phyloP scores from a whole-genome alignment of 2,329 filamentous ascomycete species.

The Drechslerella coelobrocha region DNA sequence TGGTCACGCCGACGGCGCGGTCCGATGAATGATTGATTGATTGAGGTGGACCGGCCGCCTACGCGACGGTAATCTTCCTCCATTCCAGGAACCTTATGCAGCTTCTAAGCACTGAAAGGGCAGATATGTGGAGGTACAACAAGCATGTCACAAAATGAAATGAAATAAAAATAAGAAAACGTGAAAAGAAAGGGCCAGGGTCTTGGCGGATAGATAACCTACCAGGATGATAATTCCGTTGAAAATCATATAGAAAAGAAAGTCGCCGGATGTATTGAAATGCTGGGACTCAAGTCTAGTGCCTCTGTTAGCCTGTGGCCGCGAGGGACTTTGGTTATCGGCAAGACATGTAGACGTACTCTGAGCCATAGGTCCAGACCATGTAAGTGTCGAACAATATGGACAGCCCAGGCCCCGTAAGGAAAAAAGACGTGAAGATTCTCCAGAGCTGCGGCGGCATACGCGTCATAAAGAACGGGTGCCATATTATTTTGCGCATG shows the following conservation, averaged over 20 bases:
- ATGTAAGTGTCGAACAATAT: slow-evolving; percentile 41
- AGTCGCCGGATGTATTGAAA: slow-evolving; percentile 39
- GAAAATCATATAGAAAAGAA: slow-evolving; percentile 41
- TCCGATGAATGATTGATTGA: slow-evolving; percentile 47
- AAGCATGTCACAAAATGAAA: background rate
- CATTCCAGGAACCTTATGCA: slow-evolving; percentile 52
- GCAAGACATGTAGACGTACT: slow-evolving; percentile 14
- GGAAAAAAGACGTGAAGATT: slow-evolving; percentile 40
- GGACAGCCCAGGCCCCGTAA: slow-evolving; percentile 16
- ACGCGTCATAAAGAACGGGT: slow-evolving; percentile 25
- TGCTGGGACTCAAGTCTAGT: slow-evolving; percentile 26
- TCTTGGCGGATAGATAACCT: slow-evolving; percentile 6
- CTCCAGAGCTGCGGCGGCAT: slow-evolving; percentile 48
- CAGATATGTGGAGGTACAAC: slow-evolving; percentile 49
- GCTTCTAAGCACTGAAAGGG: slow-evolving; percentile 52
- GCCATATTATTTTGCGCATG: slow-evolving; percentile 33
- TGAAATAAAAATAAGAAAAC: background rate
- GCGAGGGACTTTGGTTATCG: background rate
- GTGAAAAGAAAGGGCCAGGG: background rate
- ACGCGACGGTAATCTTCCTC: slow-evolving; percentile 48
- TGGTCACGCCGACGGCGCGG: slow-evolving; percentile 43
- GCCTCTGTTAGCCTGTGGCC: slow-evolving; percentile 1
- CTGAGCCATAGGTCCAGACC: slow-evolving; percentile 41
- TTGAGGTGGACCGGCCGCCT: slow-evolving; percentile 32
- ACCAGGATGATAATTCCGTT: slow-evolving; percentile 38